These are phyloP conservation scores for Solanum etuberosum DNA, from an alignment of 257 asterid species.

Conservation along the genomic window DNA sequence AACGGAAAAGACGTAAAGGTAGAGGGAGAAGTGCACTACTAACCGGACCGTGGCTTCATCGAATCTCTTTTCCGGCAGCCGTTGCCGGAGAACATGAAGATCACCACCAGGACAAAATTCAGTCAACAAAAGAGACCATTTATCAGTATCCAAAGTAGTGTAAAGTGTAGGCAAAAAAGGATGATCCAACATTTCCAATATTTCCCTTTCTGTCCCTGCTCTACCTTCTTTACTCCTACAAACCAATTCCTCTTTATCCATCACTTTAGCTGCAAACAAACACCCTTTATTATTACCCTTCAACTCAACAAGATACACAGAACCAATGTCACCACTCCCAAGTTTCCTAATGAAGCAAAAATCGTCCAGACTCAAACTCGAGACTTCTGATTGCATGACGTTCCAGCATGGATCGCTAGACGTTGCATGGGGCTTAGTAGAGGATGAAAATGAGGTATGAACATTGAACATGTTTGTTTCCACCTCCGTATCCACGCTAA, in stretches of 20 bases:
- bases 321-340: slow-evolving; percentile 75
- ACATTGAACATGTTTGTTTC: neutral
- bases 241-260: slow-evolving; percentile 70
- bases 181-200: slow-evolving; percentile 67
- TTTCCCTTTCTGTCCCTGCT: slow-evolving; percentile 59
- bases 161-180: slow-evolving; percentile 74
- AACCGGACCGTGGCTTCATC: slow-evolving; percentile 54
- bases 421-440: slow-evolving; percentile 8
- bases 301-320: slow-evolving; percentile 62
- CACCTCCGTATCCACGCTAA: neutral
- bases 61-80: slow-evolving; percentile 48
- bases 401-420: slow-evolving; percentile 5
- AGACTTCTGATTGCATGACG: slow-evolving; percentile 6
- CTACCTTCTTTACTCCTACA: slow-evolving; percentile 56
- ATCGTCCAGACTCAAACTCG: slow-evolving; percentile 32
- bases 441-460: neutral
- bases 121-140: slow-evolving; percentile 64
- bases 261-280: slow-evolving; percentile 62
- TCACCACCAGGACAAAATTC: slow-evolving; percentile 83
- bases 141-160: slow-evolving; percentile 40
- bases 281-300: slow-evolving; percentile 29
- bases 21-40: slow-evolving; percentile 21
- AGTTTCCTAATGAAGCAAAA: slow-evolving; percentile 40
- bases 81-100: slow-evolving; percentile 71
- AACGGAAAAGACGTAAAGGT: neutral